Conservation (phyloP, 345 rosid species). For the Erucastrum elatum region DNA sequence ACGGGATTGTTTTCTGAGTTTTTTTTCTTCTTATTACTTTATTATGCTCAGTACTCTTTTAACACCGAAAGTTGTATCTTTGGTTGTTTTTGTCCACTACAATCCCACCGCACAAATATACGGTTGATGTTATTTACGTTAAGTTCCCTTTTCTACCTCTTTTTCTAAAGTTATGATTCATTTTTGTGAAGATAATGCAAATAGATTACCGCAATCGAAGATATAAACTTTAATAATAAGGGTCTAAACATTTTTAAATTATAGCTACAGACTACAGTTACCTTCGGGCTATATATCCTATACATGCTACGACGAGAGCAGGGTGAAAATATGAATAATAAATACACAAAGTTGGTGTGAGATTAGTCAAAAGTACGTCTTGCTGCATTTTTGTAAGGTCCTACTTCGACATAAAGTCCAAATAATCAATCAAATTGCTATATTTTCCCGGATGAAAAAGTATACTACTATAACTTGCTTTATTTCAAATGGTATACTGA, state of each 20-base stretch:
- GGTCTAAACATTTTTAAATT: constrained; percentile 11
- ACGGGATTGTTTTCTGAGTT: background rate
- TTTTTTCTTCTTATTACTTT: background rate
- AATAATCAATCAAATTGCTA: constrained; percentile 26
- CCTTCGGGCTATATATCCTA: constrained; percentile 11
- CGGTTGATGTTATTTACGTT: background rate
- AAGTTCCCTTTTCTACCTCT: background rate
- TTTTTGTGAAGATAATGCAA: background rate
- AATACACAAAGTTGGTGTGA: constrained; percentile 25
- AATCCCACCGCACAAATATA: background rate
- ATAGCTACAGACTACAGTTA: background rate
- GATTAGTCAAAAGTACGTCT: constrained; percentile 38
- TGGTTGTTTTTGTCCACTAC: constrained; percentile 8
- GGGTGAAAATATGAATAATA: constrained; percentile 15
- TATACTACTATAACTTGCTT: constrained; percentile 3
- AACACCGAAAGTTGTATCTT: constrained; percentile 31
- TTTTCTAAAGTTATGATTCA: background rate
- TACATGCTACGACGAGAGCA: constrained; percentile 16
- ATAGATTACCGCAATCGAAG: background rate
- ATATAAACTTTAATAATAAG: constrained; percentile 16
- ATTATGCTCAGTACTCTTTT: constrained; percentile 18
- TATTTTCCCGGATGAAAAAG: constrained; percentile 23
- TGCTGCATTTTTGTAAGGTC: constrained; percentile 26
- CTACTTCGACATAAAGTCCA: constrained; percentile 30
- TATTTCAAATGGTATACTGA: background rate